Evolutionary conservation across 345 rosid species (phyloP), one percentile per base, ranked within the genome.

Genomic region (Moringa oleifera): DNA sequence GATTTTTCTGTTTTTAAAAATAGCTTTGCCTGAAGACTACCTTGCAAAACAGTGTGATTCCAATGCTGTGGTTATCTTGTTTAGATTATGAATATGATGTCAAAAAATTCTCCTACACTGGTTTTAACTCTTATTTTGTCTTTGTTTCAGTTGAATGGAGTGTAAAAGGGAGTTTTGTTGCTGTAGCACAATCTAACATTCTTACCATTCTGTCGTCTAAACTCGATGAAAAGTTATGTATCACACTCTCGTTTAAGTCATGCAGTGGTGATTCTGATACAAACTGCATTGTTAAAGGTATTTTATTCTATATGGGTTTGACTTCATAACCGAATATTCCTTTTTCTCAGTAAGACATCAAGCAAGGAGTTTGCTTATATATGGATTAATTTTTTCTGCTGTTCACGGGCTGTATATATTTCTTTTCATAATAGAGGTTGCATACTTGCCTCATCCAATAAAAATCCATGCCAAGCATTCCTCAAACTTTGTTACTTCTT

Each of bases 181-280:
- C 87, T 28, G 83, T 88, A 77, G 96, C 92, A 20, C 85, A 70
- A 70, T 74, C 70, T 65, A 71, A 73, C 62, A 61, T 4, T 52
- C 80, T 94, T 58, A 76, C 66, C 64, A 81, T 90, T 67, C 52
- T 88, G 18, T 88, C 99, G 8, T 81, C 97, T 58, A 83, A 73
- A 65, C 81, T 88, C 55, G 78, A 79, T 33, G 92, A 90, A 75
- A 86, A 64, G 68, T 61, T 69, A 53, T 55, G 75, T 63, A 71
- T 94, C 28, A 55, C 78, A 37, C 67, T 90, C 24, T 76, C 95
- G 18, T 80, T 79, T 68, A 80, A 77, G 65, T 56, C 87, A 23
- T 83, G 90, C 92, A 58, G 65, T 68, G 79, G 73, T 57, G 93
- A 80, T 54, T 68, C 78, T 21, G 67, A 67, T 62, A 82, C 60